Evolutionary conservation across 768 basidiomycete species (phyloP).

Genomic region (Collybia nuda): DNA sequence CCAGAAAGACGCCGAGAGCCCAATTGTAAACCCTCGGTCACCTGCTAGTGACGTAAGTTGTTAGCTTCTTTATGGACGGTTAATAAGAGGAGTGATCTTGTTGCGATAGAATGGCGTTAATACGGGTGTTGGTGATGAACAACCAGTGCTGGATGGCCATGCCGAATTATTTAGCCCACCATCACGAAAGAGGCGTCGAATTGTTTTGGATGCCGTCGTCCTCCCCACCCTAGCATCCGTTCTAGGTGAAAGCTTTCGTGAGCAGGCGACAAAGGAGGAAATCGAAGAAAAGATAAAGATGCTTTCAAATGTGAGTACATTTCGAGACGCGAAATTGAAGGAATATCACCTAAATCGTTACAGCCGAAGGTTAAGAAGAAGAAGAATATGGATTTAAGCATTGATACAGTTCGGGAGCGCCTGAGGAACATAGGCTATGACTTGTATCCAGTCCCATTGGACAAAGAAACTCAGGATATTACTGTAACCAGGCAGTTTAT

Average conservation of each 20-base stretch:
- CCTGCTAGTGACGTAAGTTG: too few species aligned
- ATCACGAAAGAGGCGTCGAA: too few species aligned
- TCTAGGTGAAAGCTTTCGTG: not conserved
- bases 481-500: conserved; percentile 29
- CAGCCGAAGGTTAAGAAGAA: conserved; percentile 20
- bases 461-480: conserved; percentile 19
- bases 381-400: not conserved
- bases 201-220: conserved; percentile 15
- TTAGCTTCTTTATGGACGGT: too few species aligned
- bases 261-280: not conserved
- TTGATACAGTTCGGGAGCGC: conserved; percentile 7
- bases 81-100: too few species aligned
- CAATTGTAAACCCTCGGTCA: too few species aligned
- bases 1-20: too few species aligned
- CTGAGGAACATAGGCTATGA: conserved; percentile 21
- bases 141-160: too few species aligned
- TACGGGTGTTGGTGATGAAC: too few species aligned
- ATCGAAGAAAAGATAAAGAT: not conserved
- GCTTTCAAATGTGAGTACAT: too few species aligned
- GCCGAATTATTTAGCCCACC: too few species aligned
- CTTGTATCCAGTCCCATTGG: conserved; percentile 22
- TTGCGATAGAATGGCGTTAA: too few species aligned
- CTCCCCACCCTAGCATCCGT: not conserved
- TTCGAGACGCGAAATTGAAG: too few species aligned
- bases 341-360: not conserved